Evolutionary conservation across 306 rosid genomes (phyloP), one percentile per base, ranked within the genome.

Genomic region (Vicia villosa): DNA sequence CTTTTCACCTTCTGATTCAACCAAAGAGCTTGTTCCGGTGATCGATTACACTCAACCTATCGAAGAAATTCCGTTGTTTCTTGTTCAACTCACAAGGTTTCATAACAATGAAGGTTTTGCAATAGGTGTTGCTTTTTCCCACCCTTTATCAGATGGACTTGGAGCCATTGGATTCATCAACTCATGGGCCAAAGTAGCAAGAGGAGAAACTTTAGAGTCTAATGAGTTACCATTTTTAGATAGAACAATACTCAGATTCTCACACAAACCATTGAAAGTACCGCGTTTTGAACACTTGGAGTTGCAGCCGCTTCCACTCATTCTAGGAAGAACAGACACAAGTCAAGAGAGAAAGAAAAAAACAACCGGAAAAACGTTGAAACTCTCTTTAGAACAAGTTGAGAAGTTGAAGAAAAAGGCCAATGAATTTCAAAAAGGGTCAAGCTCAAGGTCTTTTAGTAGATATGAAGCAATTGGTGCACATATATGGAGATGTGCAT

Each of bases 391-490:
- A 4, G 52, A 40, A 3, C 61, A 79, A 13, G 78, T 79, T 1
- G n/a, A 67, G 34, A 52, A 10, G 11, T 32, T 78, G 10, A 58
- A 51, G 50, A 47, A 21, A 9, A 40, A 10, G 40, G 69, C 77
- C 1, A 61, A 61, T 14, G 41, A 24, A 4, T 3, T 5, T 6
- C 0, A 20, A 59, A 3, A 71, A 26, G 34, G 45, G 14, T n/a
- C n/a, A n/a, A n/a, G n/a, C n/a, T 12, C 19, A 5, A 71, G 68
- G 45, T 11, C 36, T 3, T 71, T 26, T 28, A 71, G 68, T 34
- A 58, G 59, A 58, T 71, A 5, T 17, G 75, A 71, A 58, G 68
- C 34, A 28, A 45, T 71, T 6, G 13, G 6, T 4, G 68, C 68
- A 14, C 68, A 58, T 20, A 61, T 13, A 3, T 0, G 13, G 1